phyloP scores from a whole-genome alignment of 2,329 filamentous ascomycete species.

The Orbilia blumenaviensis region DNA sequence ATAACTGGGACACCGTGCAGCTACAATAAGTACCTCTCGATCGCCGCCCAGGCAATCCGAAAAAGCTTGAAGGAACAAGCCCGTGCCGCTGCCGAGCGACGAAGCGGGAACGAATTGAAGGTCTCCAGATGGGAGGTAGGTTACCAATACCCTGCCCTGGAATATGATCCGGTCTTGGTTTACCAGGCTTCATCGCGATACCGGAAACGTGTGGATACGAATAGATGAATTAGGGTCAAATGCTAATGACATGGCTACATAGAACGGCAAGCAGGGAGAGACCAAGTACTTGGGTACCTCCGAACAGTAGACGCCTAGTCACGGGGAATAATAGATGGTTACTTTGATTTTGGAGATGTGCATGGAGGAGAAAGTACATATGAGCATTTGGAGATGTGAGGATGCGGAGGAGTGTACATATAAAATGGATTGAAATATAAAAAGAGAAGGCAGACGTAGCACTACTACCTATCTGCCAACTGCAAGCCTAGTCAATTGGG shows the following conservation, averaged over 20 bases:
- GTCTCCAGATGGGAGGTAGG: conserved; percentile 97
- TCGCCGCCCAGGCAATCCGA: conserved; percentile 93
- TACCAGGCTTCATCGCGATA: neutral
- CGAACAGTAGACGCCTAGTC: conserved; percentile 9
- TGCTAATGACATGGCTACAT: conserved; percentile 57
- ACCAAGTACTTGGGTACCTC: conserved; percentile 71
- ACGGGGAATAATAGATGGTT: neutral
- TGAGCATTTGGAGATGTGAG: neutral
- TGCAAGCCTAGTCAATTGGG: neutral
- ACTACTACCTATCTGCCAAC: neutral
- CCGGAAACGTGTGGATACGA: conserved; percentile 38
- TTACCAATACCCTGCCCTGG: conserved; percentile 56
- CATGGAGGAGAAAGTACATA: conserved; percentile 1
- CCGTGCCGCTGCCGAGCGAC: conserved; percentile 84
- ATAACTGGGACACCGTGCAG: conserved; percentile 65
- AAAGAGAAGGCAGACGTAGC: too few species aligned
- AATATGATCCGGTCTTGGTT: neutral
- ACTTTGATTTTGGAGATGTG: neutral
- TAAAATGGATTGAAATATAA: conserved; percentile 24
- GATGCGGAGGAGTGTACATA: conserved; percentile 30
- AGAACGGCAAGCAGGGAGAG: conserved; percentile 98
- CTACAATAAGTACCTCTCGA: conserved; percentile 99
- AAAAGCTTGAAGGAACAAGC: conserved; percentile 96
- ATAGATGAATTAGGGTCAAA: conserved; percentile 16
- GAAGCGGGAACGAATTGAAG: conserved; percentile 86